phyloP scores from a whole-genome alignment of 208 protist genomes.

The Lotmaria passim region DNA sequence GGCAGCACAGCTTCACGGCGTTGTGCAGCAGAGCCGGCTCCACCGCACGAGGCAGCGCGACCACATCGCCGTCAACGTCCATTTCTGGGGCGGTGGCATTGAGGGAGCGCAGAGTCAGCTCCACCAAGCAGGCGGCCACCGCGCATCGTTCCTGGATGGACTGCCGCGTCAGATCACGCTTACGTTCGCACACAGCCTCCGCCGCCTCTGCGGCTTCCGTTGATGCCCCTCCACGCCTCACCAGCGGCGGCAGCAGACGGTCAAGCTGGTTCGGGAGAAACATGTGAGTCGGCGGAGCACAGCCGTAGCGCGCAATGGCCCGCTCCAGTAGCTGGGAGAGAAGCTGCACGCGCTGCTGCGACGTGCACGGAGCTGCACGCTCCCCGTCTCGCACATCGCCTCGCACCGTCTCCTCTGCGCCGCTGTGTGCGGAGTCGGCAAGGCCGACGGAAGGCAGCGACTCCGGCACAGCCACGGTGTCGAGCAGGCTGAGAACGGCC shows the following conservation, averaged over 20 bases:
- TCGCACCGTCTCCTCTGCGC: neutral
- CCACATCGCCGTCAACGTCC: neutral
- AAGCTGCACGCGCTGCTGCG: slow-evolving; percentile 1
- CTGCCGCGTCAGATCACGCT: no score
- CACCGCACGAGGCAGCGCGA: neutral
- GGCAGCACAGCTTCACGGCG: slow-evolving; percentile 60
- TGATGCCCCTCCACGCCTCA: no score
- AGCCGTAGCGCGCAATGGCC: slow-evolving; percentile 27
- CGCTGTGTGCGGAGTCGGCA: neutral
- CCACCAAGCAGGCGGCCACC: slow-evolving; percentile 26
- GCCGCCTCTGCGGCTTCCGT: no score
- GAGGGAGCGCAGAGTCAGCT: slow-evolving; percentile 9
- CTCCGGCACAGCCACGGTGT: neutral
- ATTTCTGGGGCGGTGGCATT: neutral
- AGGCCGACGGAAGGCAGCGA: neutral
- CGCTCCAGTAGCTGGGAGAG: slow-evolving; percentile 17
- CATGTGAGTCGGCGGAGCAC: slow-evolving; percentile 54
- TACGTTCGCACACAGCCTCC: no score
- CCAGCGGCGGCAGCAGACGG: slow-evolving; percentile 45
- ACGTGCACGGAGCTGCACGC: neutral
- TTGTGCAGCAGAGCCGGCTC: slow-evolving; percentile 46
- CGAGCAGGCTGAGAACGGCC: slow-evolving; percentile 27
- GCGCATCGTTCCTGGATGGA: slow-evolving; percentile 20
- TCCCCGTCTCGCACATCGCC: neutral
- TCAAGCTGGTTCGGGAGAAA: slow-evolving; percentile 60